phyloP scores from a whole-genome alignment of 2,329 filamentous ascomycete species.

The Magnaporthiopsis rhizophila region DNA sequence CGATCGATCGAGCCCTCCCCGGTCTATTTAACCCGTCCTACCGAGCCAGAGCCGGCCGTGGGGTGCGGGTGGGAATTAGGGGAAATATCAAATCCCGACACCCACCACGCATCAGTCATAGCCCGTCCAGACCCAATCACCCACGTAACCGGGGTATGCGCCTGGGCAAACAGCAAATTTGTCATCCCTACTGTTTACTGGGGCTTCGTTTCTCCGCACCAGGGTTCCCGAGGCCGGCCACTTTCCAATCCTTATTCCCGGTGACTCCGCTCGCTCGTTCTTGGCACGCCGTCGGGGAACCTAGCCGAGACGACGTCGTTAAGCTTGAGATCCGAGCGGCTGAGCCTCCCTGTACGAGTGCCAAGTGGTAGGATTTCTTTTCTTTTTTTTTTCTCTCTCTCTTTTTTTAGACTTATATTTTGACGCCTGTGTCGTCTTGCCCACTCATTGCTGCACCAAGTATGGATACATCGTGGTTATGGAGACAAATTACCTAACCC shows the following conservation, averaged over 20 bases:
- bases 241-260: background rate
- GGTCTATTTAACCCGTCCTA: too few species aligned
- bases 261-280: background rate
- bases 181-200: slow-evolving; percentile 2
- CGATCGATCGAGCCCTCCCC: background rate
- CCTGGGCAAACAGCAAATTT: slow-evolving; percentile 2
- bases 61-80: background rate
- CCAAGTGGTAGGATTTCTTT: too few species aligned
- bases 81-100: background rate
- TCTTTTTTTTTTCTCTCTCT: too few species aligned
- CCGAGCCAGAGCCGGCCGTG: background rate
- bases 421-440: too few species aligned
- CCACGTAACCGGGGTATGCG: background rate
- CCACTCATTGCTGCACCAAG: too few species aligned
- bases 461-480: too few species aligned
- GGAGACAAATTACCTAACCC: too few species aligned
- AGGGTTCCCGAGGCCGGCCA: background rate
- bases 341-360: too few species aligned
- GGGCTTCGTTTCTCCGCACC: background rate
- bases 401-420: too few species aligned
- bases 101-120: background rate
- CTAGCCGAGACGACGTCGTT: background rate
- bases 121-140: background rate
- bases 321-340: too few species aligned
- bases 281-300: background rate